Evolutionary conservation across 495 filamentous ascomycete genomes (phyloP).

Genomic region (Aspergillus homomorphus): DNA sequence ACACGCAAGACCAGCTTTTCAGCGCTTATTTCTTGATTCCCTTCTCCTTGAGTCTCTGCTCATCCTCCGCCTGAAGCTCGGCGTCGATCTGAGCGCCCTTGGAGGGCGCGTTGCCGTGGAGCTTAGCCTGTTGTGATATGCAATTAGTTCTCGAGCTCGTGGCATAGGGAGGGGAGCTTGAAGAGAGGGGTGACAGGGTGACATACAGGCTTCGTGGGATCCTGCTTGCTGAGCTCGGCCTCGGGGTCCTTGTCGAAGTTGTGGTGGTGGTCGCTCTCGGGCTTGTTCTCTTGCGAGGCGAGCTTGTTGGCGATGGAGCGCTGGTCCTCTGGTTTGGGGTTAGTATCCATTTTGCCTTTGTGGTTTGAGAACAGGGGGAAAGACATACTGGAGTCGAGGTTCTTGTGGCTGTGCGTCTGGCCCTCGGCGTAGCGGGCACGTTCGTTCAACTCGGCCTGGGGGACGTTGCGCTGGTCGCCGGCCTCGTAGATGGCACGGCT

Average conservation of each 20-base stretch:
- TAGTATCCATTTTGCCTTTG: not conserved
- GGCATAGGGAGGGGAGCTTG: not conserved
- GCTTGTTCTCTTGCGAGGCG: slow-evolving; percentile 53
- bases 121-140: slow-evolving; percentile 50
- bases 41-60: slow-evolving; percentile 62
- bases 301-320: slow-evolving; percentile 77
- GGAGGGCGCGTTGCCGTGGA: slow-evolving; percentile 69
- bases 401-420: slow-evolving; percentile 58
- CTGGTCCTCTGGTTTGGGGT: slow-evolving; percentile 60
- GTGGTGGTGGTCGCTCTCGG: slow-evolving; percentile 29
- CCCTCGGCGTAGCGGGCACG: slow-evolving; percentile 65
- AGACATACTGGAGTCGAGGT: slow-evolving; percentile 65
- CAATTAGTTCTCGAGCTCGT: not conserved
- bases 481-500: slow-evolving; percentile 52
- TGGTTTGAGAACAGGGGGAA: not conserved
- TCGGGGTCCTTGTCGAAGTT: slow-evolving; percentile 47
- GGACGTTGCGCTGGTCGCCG: slow-evolving; percentile 68
- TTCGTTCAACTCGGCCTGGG: slow-evolving; percentile 53
- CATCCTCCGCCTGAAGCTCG: slow-evolving; percentile 66
- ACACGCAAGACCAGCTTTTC: not conserved
- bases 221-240: slow-evolving; percentile 56
- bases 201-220: slow-evolving; percentile 67
- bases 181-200: not conserved
- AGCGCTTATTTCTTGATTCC: slow-evolving; percentile 40
- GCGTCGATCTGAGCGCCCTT: slow-evolving; percentile 70